These are phyloP conservation scores for Tricholoma matsutake DNA, from an alignment of 768 basidiomycete genomes.

Conservation along the genomic window DNA sequence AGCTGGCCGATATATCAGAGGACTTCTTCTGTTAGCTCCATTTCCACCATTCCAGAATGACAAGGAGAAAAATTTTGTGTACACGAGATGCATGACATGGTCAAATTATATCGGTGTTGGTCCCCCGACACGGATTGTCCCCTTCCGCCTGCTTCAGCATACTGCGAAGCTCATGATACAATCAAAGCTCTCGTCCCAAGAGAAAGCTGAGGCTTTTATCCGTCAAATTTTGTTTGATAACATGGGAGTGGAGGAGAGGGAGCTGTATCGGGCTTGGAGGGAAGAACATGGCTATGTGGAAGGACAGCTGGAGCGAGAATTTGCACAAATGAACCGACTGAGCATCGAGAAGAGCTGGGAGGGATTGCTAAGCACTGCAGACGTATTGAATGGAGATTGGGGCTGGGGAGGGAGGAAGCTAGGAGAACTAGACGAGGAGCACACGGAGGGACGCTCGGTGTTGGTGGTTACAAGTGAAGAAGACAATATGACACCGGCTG, in stretches of 20 bases:
- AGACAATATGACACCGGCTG: constrained; percentile 32
- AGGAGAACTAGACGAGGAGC: constrained; percentile 39
- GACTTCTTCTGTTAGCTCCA: constrained; percentile 38
- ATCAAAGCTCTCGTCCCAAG: constrained; percentile 31
- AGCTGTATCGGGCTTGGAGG: constrained; percentile 38
- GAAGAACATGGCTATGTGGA: constrained; percentile 32
- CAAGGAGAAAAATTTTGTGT: constrained; percentile 25
- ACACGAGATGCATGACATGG: constrained; percentile 38
- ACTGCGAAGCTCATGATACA: constrained; percentile 26
- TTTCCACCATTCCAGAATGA: constrained; percentile 39
- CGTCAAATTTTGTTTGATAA: constrained; percentile 30
- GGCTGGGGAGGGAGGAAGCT: constrained; percentile 30
- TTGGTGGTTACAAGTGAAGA: constrained; percentile 32
- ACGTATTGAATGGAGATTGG: constrained; percentile 42
- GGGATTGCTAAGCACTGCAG: constrained; percentile 35
- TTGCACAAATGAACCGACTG: constrained; percentile 34
- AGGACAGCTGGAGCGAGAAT: constrained; percentile 33
- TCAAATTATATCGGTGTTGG: constrained; percentile 39
- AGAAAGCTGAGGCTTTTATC: constrained; percentile 36
- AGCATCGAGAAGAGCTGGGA: constrained; percentile 44
- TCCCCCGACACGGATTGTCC: constrained; percentile 31
- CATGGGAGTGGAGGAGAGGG: constrained; percentile 31
- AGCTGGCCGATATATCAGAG: constrained; percentile 39
- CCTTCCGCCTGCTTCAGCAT: constrained; percentile 28
- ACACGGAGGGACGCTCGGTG: constrained; percentile 34